Base-by-base conservation (phyloP, 129 eudicot species). In the Pseudognaphalium luteoalbum region DNA sequence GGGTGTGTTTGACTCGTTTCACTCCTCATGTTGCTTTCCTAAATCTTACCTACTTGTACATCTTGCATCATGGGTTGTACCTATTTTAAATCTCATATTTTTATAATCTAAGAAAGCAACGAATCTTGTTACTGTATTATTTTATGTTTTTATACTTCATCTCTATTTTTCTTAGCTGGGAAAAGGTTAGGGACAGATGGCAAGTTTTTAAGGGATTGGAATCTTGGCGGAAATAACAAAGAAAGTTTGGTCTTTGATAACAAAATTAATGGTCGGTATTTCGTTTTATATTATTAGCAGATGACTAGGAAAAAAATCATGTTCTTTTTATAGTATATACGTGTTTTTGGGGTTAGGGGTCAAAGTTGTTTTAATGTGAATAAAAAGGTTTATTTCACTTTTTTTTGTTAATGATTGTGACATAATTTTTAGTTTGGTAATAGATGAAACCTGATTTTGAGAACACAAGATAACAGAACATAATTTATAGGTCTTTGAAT, bases 1-100 rank as follows among this genome's bases (percentile, higher is more conserved):
- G 22, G 75, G 71, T 77, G 75, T 57, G 70, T 82, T 72, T 77
- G 85, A 82, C 85, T 82, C 85, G 82, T 72, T 82, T 77, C 79
- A 82, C 74, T 71, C 71, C 63, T 66, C 41, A 56, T 73, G 61
- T 80, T 73, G 52, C 68, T 73, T 73, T 57, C 62, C 47, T 9
- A 41, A 41, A 41, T 74, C 58, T 54, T 10, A 37, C 5, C 50
- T 9, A 29, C 75, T 66, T 66, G 75, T 73, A 68, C 66, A 63
- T n/a, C 16, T 7, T 66, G 79, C 79, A 66, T 9, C 16, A 37
- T 30, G 17, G 2, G 15, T 73, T 72, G 83, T 73, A 80, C 68
- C 17, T 14, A 0, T 20, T 1, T 62, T 71, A 30, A 3, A 78
- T 71, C 77, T 35, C 28, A 47, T 15, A 21, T 22, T 9, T 19